phyloP scores from a whole-genome alignment of 768 basidiomycete genomes.

The Leucosporidium scottii region DNA sequence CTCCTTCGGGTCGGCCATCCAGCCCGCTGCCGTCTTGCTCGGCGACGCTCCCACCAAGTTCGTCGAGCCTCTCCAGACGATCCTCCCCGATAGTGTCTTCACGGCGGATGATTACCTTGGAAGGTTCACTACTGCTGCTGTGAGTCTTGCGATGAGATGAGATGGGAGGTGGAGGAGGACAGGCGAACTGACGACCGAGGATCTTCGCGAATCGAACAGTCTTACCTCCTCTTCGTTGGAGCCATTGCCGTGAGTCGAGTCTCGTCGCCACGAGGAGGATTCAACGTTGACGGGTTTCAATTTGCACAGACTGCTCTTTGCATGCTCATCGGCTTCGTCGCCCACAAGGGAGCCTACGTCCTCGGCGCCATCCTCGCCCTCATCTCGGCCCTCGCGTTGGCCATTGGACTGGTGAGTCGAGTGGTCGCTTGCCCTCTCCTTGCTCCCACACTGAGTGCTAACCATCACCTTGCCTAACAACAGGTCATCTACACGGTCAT shows the following conservation, averaged over 20 bases:
- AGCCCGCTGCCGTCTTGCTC: slow-evolving; percentile 17
- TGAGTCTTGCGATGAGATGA: background rate
- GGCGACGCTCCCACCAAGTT: slow-evolving; percentile 13
- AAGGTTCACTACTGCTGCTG: slow-evolving; percentile 1
- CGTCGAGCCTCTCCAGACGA: slow-evolving; percentile 1
- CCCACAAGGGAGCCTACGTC: slow-evolving; percentile 11
- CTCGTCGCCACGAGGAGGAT: background rate
- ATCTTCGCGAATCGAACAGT: background rate
- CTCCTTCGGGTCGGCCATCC: slow-evolving; percentile 8
- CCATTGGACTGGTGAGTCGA: slow-evolving; percentile 2
- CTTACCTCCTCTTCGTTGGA: background rate
- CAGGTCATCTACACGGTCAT: slow-evolving; percentile 22
- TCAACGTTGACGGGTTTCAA: slow-evolving; percentile 3
- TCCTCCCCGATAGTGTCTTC: slow-evolving; percentile 18
- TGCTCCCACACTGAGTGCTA: no score
- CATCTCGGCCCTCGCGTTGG: slow-evolving; percentile 14
- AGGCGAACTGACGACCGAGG: background rate
- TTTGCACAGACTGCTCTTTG: slow-evolving; percentile 7
- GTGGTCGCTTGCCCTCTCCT: no score
- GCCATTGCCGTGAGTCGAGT: slow-evolving; percentile 3
- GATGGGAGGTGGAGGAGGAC: no score
- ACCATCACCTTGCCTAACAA: no score
- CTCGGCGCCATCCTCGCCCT: slow-evolving; percentile 13
- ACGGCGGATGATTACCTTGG: slow-evolving; percentile 6
- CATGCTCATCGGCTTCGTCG: slow-evolving; percentile 20